Conservation (phyloP, 306 rosid genomes). For the Corylus avellana region DNA sequence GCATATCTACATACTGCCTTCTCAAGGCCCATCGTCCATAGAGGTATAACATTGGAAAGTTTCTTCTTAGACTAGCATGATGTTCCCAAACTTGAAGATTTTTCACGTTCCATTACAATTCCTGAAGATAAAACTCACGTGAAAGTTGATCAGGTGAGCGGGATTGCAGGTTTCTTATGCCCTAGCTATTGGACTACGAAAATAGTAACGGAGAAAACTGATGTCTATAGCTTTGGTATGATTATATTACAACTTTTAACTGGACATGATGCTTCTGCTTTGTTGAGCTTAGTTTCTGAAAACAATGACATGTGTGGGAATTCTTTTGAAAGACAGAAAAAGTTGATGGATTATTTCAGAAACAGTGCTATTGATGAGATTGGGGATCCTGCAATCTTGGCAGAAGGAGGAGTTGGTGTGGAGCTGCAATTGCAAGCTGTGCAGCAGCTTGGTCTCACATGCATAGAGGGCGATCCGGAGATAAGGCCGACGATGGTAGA, state of each 20-base stretch:
- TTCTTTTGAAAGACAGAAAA: too few species aligned
- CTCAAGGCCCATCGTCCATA: constrained; percentile 10
- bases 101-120: constrained; percentile 10
- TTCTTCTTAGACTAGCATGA: constrained; percentile 14
- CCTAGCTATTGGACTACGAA: not conserved
- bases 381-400: not conserved
- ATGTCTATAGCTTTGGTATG: constrained; percentile 15
- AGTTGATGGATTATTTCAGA: too few species aligned
- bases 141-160: too few species aligned
- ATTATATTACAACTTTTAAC: not conserved
- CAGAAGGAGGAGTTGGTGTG: not conserved
- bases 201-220: not conserved
- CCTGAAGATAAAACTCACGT: not conserved
- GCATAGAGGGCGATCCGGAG: not conserved
- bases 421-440: not conserved
- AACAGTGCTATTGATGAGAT: not conserved
- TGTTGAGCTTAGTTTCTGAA: too few species aligned
- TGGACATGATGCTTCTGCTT: not conserved
- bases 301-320: too few species aligned
- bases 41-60: not conserved
- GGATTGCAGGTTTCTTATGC: too few species aligned
- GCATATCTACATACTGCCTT: not conserved
- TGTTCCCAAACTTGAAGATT: constrained; percentile 3
- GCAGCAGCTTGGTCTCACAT: not conserved
- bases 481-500: not conserved